Conservation (phyloP, 768 basidiomycete species). For the Nevesoporus exiguus region DNA sequence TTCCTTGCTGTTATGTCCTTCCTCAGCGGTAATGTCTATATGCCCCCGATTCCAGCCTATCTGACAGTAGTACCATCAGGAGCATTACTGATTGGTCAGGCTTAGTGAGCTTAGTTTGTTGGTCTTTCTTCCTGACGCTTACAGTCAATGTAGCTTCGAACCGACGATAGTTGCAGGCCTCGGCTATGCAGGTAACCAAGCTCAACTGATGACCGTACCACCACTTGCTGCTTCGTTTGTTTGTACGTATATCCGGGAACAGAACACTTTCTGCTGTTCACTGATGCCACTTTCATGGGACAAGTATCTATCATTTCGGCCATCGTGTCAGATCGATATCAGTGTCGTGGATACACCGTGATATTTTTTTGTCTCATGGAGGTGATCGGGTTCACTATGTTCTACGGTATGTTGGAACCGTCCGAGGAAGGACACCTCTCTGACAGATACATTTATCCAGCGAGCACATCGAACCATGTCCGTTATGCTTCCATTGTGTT, state of each 20-base stretch:
- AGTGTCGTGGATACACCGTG: slow-evolving; percentile 45
- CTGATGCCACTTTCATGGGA: neutral
- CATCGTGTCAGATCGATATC: slow-evolving; percentile 50
- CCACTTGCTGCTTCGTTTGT: neutral
- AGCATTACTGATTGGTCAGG: slow-evolving; percentile 13
- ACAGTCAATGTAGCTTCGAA: slow-evolving; percentile 50
- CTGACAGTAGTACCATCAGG: slow-evolving; percentile 13
- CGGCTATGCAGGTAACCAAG: slow-evolving; percentile 49
- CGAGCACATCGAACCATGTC: slow-evolving; percentile 33
- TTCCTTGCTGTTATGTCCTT: slow-evolving; percentile 50
- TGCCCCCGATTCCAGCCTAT: neutral
- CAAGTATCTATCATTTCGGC: slow-evolving; percentile 40
- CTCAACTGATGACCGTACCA: slow-evolving; percentile 62
- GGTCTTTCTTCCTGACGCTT: slow-evolving; percentile 27
- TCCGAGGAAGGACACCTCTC: neutral
- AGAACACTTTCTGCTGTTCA: neutral
- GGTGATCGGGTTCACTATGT: slow-evolving; percentile 26
- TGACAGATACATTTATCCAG: slow-evolving; percentile 1
- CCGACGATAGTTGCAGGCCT: slow-evolving; percentile 52
- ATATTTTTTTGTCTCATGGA: slow-evolving; percentile 44
- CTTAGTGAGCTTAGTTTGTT: slow-evolving; percentile 21
- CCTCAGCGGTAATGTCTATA: slow-evolving; percentile 39
- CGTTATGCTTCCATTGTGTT: slow-evolving; percentile 58
- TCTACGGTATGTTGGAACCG: neutral
- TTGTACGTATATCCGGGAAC: slow-evolving; percentile 38